Percentiles rank a stretch among this genome's conserved stretches.
Conservation (phyloP, 2,329 filamentous ascomycete genomes). For the Ilyonectria mors-panacis region DNA sequence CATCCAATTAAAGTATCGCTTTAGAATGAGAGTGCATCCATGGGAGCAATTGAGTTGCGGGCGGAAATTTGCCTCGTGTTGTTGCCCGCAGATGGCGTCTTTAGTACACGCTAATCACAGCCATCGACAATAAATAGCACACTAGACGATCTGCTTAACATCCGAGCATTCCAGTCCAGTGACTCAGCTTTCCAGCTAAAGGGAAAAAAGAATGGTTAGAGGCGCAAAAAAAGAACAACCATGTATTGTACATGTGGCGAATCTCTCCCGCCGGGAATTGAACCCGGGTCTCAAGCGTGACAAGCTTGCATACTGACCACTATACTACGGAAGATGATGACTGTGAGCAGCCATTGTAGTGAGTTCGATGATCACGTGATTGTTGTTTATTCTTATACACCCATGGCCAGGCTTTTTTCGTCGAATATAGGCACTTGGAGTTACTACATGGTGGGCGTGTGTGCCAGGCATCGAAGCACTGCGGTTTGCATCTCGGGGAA, state of each 20-base stretch:
- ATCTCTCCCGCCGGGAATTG: constrained; percentile 15
- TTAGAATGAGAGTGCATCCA: too few relatives aligned
- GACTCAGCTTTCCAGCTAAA: not conserved
- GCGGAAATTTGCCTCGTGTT: not conserved
- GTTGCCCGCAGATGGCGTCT: not conserved
- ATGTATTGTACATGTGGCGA: constrained; percentile 1
- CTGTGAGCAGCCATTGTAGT: not conserved
- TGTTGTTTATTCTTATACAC: not conserved
- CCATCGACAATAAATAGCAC: not conserved
- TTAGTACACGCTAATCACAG: not conserved
- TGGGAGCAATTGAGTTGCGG: not conserved
- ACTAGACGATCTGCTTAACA: not conserved
- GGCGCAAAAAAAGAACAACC: not conserved
- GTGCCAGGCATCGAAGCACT: too few relatives aligned
- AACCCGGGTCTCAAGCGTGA: constrained; percentile 13
- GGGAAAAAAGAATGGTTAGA: not conserved
- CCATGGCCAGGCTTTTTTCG: not conserved
- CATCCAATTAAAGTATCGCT: not conserved
- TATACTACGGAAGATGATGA: constrained; percentile 11
- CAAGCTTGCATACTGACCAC: constrained; percentile 14
- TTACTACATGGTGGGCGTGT: too few relatives aligned
- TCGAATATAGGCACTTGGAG: not conserved
- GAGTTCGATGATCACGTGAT: constrained; percentile 11
- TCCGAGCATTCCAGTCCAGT: too few relatives aligned
- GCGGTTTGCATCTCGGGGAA: too few relatives aligned